phyloP scores from a whole-genome alignment of 176 grass and related monocot species.

The Lolium perenne region DNA sequence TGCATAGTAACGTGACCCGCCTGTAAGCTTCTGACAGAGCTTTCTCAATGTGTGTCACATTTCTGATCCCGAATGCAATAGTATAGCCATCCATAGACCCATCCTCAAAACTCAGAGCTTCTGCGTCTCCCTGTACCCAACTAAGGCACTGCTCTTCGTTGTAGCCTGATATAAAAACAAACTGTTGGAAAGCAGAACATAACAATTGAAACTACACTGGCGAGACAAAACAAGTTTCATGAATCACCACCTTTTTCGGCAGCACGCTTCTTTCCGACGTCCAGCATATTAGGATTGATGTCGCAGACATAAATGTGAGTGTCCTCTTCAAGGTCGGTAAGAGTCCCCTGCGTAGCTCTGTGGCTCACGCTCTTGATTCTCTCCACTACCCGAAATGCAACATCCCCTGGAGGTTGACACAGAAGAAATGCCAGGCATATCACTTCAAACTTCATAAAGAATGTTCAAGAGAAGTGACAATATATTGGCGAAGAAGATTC shows the following conservation, averaged over 20 bases:
- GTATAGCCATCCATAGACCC: conserved; percentile 94
- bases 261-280: conserved; percentile 86
- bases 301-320: conserved; percentile 90
- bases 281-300: conserved; percentile 94
- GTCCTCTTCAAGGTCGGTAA: conserved; percentile 72
- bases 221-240: conserved; percentile 7
- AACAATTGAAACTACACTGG: conserved; percentile 16
- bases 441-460: neutral
- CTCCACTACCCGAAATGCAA: conserved; percentile 84
- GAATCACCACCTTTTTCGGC: conserved; percentile 64
- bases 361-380: conserved; percentile 71
- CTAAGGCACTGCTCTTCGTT: conserved; percentile 59
- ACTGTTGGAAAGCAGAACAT: neutral
- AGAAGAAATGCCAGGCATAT: conserved; percentile 2
- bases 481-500: neutral
- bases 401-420: conserved; percentile 66
- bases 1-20: conserved; percentile 27
- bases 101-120: conserved; percentile 89
- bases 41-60: conserved; percentile 96
- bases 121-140: conserved; percentile 92
- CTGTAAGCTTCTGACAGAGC: conserved; percentile 84
- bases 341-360: conserved; percentile 58
- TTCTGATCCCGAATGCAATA: conserved; percentile 94
- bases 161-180: conserved; percentile 53
- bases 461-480: neutral